Evolutionary conservation across 2,329 filamentous ascomycete genomes (phyloP), one percentile per base, ranked within the genome.

Genomic region (Triangularia setosa): DNA sequence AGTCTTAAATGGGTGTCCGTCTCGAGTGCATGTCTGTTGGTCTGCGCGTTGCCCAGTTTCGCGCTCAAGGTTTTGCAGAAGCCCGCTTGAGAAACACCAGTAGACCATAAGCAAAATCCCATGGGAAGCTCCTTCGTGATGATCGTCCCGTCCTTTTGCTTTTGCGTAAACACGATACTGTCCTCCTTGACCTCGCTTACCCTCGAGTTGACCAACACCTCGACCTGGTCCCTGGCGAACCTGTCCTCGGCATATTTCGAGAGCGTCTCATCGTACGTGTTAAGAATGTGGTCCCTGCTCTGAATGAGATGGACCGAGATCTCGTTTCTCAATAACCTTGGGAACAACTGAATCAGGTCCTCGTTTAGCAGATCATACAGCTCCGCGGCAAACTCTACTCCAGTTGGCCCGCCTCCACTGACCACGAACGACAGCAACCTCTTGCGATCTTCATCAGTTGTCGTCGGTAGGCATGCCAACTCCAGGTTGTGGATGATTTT

Each of bases 241-340:
- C 91, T 89, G 61, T 91, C 87, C 78, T 99, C 95, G 21, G 95
- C 94, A 74, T 96, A 99, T 74, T 88, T 88, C 11, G 93, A 97
- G 1, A 99, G 84, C 0, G 92, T 90, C 78, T 99, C 95, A 69
- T 99, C 95, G 74, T 99, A 99, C 0, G 95, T 99, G 79, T 99
- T 99, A 28, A 99, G 83, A 68, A 99, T 99, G 72, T 99, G 95
- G 48, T 90, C 89, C 65, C 95, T 87, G 72, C 92, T 96, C 75
- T 99, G 95, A 67, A 99, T 97, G 56, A 99, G 84, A 74, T 99
- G 96, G 1, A 99, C 94, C 0, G 95, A 98, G 58, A 99, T 96
- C 75, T 99, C 93, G 74, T 98, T 98, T 67, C 95, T 88, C n/a
- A 99, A 79, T 28, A 99, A 87, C 67, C 88, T 89, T 2, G 95